Base-by-base conservation (phyloP, 176 grass and related monocot species). In the Calamus simplicifolius region DNA sequence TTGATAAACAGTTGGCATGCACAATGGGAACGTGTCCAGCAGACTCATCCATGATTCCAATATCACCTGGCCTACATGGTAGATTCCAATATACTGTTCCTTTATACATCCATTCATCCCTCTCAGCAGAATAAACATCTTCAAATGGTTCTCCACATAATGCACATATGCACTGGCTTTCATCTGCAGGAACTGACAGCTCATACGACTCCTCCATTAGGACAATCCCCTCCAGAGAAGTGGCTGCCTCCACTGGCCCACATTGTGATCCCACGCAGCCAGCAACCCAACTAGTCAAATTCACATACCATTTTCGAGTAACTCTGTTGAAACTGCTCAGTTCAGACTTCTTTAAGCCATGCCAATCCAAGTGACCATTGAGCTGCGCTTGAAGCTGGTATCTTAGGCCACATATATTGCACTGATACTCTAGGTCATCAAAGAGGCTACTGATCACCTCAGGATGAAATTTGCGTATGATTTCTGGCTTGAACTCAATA, bases 31-130 rank as follows among this genome's bases (percentile, higher is more conserved):
- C 49, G 3, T 49, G 58, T 28, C 2, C 49, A 16, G 7, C 15
- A 25, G 27, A n/a, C 18, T 25, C 70, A 72, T 56, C 64, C 49
- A 31, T 62, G 57, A 48, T 50, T 54, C 65, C 31, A 5, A 30
- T 7, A 63, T 58, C 56, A 69, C 27, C 71, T 55, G 80, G 70
- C 57, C 16, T 77, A 52, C 58, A 77, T 0, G 27, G 68, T 16
- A 43, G 30, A 73, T 87, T 73, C 71, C 83, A 85, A 69, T 92
- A 83, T 15, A 71, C 55, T 16, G 84, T 61, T 29, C 79, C 93
- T 80, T 75, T 92, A 66, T 85, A 98, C 93, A 98, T 89, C 93
- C 93, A 98, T 66, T 85, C 63, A 25, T 77, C 76, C 16, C 62
- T 80, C 54, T 82, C 72, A 5, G 78, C 29, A 59, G 83, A 92